Percentiles rank a stretch among this genome's conserved stretches.
Evolutionary conservation across 2,329 filamentous ascomycete genomes (phyloP).

Genomic region (Scedosporium dehoogii): DNA sequence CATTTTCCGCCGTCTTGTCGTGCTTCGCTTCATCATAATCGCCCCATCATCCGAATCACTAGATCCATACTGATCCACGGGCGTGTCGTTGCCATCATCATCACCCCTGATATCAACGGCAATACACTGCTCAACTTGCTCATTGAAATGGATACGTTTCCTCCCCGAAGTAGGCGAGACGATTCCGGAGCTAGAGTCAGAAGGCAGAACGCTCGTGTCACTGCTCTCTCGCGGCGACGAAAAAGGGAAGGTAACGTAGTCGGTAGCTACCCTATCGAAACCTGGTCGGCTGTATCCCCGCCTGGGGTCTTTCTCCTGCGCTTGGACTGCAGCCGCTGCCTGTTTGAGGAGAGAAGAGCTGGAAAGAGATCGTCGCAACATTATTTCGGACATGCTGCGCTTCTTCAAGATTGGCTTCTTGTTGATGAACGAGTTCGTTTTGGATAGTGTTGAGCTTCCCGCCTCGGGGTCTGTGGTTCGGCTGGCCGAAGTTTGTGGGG

Average conservation of each 20-base stretch:
- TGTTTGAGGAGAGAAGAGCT: conserved; percentile 84
- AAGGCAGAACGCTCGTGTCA: conserved; percentile 43
- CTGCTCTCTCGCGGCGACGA: conserved; percentile 50
- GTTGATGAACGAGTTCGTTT: conserved; percentile 55
- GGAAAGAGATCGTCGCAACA: conserved; percentile 82
- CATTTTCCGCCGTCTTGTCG: conserved; percentile 45
- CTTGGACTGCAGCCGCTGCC: conserved; percentile 75
- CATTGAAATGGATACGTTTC: conserved; percentile 92
- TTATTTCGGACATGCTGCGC: conserved; percentile 89
- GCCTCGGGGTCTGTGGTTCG: not conserved
- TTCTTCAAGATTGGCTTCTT: conserved; percentile 96
- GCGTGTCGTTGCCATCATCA: conserved; percentile 61
- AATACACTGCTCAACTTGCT: conserved; percentile 92
- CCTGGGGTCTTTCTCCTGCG: conserved; percentile 56
- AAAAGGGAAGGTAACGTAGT: conserved; percentile 57
- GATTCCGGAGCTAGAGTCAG: conserved; percentile 60
- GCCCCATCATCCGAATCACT: conserved; percentile 67
- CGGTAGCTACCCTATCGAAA: conserved; percentile 55
- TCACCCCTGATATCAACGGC: conserved; percentile 80
- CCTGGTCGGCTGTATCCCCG: conserved; percentile 39
- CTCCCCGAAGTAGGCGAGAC: conserved; percentile 54
- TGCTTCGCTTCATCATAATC: conserved; percentile 70
- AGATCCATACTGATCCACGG: conserved; percentile 40
- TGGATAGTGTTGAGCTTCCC: conserved; percentile 28
- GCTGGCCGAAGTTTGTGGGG: conserved; percentile 17